Base-by-base conservation (phyloP, 306 rosid genomes). In the Castanopsis chinensis region DNA sequence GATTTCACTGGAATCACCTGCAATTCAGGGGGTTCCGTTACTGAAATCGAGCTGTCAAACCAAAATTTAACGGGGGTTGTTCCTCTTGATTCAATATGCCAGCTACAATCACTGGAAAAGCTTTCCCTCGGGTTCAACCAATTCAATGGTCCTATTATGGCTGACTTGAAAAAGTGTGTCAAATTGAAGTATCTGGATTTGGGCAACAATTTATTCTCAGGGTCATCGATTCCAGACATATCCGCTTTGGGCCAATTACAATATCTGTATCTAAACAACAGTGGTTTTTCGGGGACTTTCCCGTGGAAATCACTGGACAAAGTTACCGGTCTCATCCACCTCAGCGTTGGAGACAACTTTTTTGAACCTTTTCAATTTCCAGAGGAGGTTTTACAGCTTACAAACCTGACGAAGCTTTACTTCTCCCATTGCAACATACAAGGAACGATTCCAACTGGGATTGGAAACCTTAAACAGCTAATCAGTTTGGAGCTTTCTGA, bases 331-430 rank as follows among this genome's bases (percentile, higher is more conserved):
- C 59, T 95, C 1, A 53, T 90, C 72, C 87, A 17, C 73, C 77
- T 95, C 35, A 95, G 97, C 76, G 72, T 95, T 9, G 99, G 98
- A 37, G 99, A 93, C 68, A 93, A 95, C 70, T 72, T 79, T 4
- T 93, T 95, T 1, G 86, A 80, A 4, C 82, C 73, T 13, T 79
- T 84, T 5, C 87, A 78, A 13, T 91, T 93, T 64, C 99, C 99
- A 0, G 35, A 6, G 0, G 93, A 86, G 68, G 65, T 93, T 0
- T 45, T 84, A 6, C 76, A 75, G 5, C 87, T 89, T 59, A 89
- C 80, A 23, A 91, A 82, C 1, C 82, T 95, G 52, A 87, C 76
- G 25, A 85, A 84, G 94, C 93, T 95, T 27, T 93, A 93, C 61
- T 63, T 95, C 17, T 3, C 90, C 0, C 89, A 91, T 7, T 95